phyloP scores from a whole-genome alignment of 768 basidiomycete genomes.

The Daedaleopsis nitida region DNA sequence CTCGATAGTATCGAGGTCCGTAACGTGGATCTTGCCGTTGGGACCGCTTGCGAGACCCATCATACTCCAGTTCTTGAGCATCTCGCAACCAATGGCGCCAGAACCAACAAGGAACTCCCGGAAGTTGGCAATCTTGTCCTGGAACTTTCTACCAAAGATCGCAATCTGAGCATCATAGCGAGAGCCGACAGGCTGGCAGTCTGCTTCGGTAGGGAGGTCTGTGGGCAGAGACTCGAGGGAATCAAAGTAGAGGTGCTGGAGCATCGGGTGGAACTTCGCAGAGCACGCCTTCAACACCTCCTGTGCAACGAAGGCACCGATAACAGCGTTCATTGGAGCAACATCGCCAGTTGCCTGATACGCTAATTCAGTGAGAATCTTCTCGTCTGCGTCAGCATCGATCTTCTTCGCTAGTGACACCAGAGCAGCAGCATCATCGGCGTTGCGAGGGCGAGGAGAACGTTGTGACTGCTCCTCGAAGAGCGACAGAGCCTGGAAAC shows the following conservation, averaged over 20 bases:
- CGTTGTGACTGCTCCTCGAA: constrained; percentile 67
- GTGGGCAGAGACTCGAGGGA: constrained; percentile 92
- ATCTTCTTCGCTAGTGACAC: constrained; percentile 79
- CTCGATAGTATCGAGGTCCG: constrained; percentile 98
- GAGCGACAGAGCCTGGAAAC: constrained; percentile 90
- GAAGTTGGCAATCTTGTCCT: constrained; percentile 85
- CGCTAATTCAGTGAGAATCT: constrained; percentile 78
- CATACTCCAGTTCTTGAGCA: constrained; percentile 99
- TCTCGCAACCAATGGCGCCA: constrained; percentile 99
- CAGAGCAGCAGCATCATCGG: constrained; percentile 74
- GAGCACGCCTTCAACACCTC: constrained; percentile 97
- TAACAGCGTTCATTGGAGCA: constrained; percentile 87
- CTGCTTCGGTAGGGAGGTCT: constrained; percentile 73
- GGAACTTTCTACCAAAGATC: constrained; percentile 93
- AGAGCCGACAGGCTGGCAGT: constrained; percentile 78
- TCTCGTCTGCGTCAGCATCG: constrained; percentile 76
- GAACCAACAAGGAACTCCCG: constrained; percentile 97
- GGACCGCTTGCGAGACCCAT: constrained; percentile 88
- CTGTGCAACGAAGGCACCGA: constrained; percentile 97
- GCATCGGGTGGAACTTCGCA: constrained; percentile 96
- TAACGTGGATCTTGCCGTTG: constrained; percentile 85
- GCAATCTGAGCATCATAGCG: constrained; percentile 96
- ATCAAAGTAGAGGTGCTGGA: constrained; percentile 96
- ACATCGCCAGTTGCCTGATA: constrained; percentile 93
- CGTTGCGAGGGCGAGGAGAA: constrained; percentile 81